Percentiles rank a stretch among this genome's conserved stretches.
Evolutionary conservation across 352 stramenopile species (phyloP).

Genomic region (Globisporangium cystogenes): DNA sequence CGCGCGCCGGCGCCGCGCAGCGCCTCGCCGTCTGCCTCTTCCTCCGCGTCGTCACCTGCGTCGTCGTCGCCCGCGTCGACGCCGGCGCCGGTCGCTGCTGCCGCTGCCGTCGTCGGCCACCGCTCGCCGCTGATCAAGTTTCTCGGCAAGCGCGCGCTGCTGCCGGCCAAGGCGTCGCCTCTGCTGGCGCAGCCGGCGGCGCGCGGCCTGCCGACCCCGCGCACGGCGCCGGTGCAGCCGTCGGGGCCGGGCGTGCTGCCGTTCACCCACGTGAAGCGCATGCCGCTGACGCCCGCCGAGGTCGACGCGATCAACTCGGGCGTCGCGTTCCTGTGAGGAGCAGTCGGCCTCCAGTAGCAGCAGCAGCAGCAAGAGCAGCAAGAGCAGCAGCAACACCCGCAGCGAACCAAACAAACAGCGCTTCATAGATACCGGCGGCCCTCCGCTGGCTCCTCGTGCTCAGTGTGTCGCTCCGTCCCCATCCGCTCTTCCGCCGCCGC

Average conservation of each 20-base stretch:
- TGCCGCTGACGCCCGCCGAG: conserved; percentile 58
- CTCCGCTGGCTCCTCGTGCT: neutral
- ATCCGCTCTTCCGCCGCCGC: neutral
- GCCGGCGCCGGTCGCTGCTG: neutral
- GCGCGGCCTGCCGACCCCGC: conserved; percentile 11
- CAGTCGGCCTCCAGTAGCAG: neutral
- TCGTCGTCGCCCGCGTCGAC: too few relatives aligned
- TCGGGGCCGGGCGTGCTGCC: conserved; percentile 60
- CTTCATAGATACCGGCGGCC: conserved; percentile 5
- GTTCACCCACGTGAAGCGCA: conserved; percentile 56
- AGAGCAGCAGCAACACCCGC: neutral
- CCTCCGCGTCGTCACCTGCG: conserved; percentile 3
- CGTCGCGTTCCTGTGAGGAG: conserved; percentile 58
- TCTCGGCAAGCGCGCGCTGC: conserved; percentile 63
- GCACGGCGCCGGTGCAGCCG: conserved; percentile 28
- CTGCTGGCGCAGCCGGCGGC: conserved; percentile 17
- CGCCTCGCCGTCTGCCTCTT: conserved; percentile 11
- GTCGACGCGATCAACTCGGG: conserved; percentile 80
- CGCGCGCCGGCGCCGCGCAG: conserved; percentile 23
- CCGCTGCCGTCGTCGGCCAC: conserved; percentile 18
- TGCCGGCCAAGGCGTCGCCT: conserved; percentile 33
- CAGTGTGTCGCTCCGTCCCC: neutral
- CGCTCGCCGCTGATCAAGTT: conserved; percentile 66
- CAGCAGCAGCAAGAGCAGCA: neutral
- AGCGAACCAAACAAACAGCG: conserved; percentile 2